Evolutionary conservation across 2,329 filamentous ascomycete species (phyloP).

Genomic region (Metarhizium rileyi): DNA sequence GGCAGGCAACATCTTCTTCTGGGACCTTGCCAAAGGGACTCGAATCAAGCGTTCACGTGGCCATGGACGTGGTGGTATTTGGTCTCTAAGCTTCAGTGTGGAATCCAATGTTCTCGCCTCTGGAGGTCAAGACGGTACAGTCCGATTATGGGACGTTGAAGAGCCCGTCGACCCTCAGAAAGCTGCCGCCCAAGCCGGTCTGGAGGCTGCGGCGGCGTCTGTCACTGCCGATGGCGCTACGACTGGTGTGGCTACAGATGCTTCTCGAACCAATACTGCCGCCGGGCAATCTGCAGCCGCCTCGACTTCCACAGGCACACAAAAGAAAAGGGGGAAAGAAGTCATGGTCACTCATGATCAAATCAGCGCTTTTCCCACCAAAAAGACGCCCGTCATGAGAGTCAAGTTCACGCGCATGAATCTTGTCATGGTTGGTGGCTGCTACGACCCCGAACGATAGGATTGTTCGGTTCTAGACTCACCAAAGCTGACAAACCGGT

Average conservation of each 20-base stretch:
- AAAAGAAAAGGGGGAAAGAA: conserved; percentile 79
- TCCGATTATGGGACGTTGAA: conserved; percentile 87
- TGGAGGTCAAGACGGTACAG: conserved; percentile 83
- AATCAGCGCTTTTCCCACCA: conserved; percentile 89
- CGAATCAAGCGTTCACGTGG: conserved; percentile 88
- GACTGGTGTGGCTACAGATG: conserved; percentile 17
- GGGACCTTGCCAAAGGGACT: conserved; percentile 82
- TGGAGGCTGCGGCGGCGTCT: conserved; percentile 32
- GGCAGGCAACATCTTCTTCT: conserved; percentile 82
- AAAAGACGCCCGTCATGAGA: conserved; percentile 91
- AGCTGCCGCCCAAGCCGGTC: conserved; percentile 35
- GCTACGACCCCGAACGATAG: conserved; percentile 46
- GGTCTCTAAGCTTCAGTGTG: conserved; percentile 85
- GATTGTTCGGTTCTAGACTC: conserved; percentile 5
- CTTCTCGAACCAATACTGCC: conserved; percentile 12
- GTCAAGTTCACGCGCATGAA: conserved; percentile 95
- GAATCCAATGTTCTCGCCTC: conserved; percentile 88
- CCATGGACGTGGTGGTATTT: conserved; percentile 87
- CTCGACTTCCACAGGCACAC: conserved; percentile 19
- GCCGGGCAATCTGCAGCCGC: conserved; percentile 18
- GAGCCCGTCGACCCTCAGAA: conserved; percentile 57
- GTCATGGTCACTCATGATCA: conserved; percentile 86
- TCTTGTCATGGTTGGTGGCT: conserved; percentile 75
- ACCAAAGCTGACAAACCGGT: neutral
- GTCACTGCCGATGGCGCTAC: conserved; percentile 34